Evolutionary conservation across 1,139 yeast genomes (phyloP), one percentile per base, ranked within the genome.

Genomic region (Ogataea hybrid): DNA sequence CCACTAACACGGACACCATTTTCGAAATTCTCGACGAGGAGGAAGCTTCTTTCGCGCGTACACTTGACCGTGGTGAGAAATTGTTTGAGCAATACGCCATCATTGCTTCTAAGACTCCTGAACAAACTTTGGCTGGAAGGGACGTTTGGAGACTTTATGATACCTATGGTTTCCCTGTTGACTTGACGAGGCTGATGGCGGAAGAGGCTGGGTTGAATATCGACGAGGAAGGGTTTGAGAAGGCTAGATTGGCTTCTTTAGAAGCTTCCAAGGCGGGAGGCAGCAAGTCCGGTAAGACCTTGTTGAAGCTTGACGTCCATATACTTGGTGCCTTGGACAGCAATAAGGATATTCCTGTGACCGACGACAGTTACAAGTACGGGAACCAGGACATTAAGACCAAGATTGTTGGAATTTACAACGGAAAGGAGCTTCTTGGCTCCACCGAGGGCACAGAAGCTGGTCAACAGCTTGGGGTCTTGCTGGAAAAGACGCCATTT

Each of bases 121-220:
- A 77, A 50, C 90, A 83, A 65, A 78, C 84, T 31, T 75, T 92
- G 49, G 79, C 87, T 39, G 99, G 99, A 63, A 83, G 79, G 59
- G 97, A 92, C 61, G 98, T 92, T 31, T 92, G 99, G 99, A 81
- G 99, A 69, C 74, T 92, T 58, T 94, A 94, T 58, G 99, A 92
- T 59, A 94, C 99, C n/a, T 92, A 90, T 61, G 99, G 99, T 44
- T 92, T 92, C 85, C 99, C 99, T 32, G 97, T 89, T 42, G 99
- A 92, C 68, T 79, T 92, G 64, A 94, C 98, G 30, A 81, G 96
- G 63, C 77, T 92, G 62, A 94, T 92, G 98, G 98, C 98, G 34
- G 97, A 90, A 68, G 99, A 92, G 69, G 88, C 94, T 44, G 95
- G 95, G n/a, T 76, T 92, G 56, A 83, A 81, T 57, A 90, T 92